Evolutionary conservation across 176 grass and related monocot genomes (phyloP).

Genomic region (Guadua angustifolia): DNA sequence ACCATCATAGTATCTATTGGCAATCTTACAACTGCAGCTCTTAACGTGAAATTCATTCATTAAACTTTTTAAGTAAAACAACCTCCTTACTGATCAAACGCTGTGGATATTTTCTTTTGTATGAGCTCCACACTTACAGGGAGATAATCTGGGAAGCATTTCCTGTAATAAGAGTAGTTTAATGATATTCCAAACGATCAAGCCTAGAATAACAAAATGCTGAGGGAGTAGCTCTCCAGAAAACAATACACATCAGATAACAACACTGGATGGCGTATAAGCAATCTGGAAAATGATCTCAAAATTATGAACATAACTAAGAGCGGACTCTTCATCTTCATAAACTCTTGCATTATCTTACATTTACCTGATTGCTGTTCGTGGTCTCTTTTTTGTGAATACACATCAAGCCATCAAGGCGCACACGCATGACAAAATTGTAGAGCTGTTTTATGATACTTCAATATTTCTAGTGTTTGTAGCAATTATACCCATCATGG

Average conservation of each 20-base stretch:
- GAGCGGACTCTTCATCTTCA: background rate
- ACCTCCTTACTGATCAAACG: conserved; percentile 65
- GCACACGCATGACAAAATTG: background rate
- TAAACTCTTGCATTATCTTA: background rate
- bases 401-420: background rate
- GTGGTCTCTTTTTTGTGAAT: background rate
- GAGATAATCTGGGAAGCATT: conserved; percentile 83
- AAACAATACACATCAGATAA: conserved; percentile 7
- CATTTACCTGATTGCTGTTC: background rate
- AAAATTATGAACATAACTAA: background rate
- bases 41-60: conserved; percentile 18
- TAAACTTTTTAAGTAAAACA: background rate
- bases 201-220: background rate
- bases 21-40: conserved; percentile 24
- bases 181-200: background rate
- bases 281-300: background rate
- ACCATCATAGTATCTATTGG: background rate
- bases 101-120: conserved; percentile 77
- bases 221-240: background rate
- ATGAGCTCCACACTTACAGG: conserved; percentile 91
- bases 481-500: background rate
- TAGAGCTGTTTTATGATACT: background rate
- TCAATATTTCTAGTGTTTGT: background rate
- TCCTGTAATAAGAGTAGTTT: conserved; percentile 53
- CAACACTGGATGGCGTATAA: background rate